Base-by-base conservation (phyloP, 306 rosid genomes). In the Ochetophila trinervis region DNA sequence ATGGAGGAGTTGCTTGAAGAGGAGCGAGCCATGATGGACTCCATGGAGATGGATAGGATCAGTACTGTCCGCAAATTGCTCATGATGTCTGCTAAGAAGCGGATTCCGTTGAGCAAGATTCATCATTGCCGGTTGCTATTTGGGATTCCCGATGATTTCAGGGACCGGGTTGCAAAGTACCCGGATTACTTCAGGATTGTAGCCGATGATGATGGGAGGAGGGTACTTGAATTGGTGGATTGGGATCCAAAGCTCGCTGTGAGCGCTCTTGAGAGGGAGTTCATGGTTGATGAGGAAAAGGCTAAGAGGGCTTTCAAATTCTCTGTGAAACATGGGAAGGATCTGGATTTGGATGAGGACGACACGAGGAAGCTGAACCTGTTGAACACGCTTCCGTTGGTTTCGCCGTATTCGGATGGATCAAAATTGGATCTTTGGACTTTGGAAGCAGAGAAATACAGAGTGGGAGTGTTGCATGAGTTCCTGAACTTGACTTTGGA, bases 401-500 rank as follows among this genome's bases (percentile, higher is more conserved):
- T 89, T 52, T 87, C 97, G 1, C 98, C 97, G 0, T 93, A 89
- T 53, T 89, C 94, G 0, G 88, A 86, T 3, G 97, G 94, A 35
- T 76, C 89, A 1, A 89, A 71, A 32, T 70, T 86, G 32, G 94
- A 89, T 60, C 65, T 83, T 23, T 93, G 99, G 97, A 90, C 87
- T 0, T 69, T 87, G 84, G 94, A 93, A 56, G 97, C 96, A 2
- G 96, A 90, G 88, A 93, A 93, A 72, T 90, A 82, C 49, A 80
- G 94, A 75, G 88, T 87, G 5, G 97, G 97, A 14, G 59, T 93
- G 45, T 57, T 93, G 63, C 96, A 90, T 63, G 96, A 89, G 76
- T 86, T 93, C 24, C 74, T 93, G 94, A 89, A 77, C 78, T 83
- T 93, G 88, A 90, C 99, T 2, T 69, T 93, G 81, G 96, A 87